Evolutionary conservation across 768 basidiomycete species (phyloP).

Genomic region (Suillus ampliporus): DNA sequence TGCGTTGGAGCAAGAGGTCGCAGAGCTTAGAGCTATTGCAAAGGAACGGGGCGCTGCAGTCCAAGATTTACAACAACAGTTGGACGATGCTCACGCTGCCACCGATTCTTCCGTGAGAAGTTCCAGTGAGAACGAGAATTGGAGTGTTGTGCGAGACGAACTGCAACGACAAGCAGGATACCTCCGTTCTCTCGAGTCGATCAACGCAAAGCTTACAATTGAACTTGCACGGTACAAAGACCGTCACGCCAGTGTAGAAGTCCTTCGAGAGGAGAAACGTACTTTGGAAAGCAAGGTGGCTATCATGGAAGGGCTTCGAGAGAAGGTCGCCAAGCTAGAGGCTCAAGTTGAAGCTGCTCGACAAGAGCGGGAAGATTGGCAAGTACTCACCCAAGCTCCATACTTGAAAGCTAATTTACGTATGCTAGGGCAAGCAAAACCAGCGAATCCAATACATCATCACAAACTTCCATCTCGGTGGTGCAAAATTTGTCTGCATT

Average conservation of each 20-base stretch:
- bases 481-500: conserved; percentile 63
- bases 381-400: conserved; percentile 18
- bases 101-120: conserved; percentile 36
- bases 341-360: conserved; percentile 68
- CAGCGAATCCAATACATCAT: conserved; percentile 40
- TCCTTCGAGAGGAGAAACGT: conserved; percentile 77
- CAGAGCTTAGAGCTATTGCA: conserved; percentile 46
- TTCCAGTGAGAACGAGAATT: conserved; percentile 56
- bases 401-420: conserved; percentile 11
- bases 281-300: conserved; percentile 59
- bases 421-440: conserved; percentile 44
- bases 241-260: conserved; percentile 64
- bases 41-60: conserved; percentile 48
- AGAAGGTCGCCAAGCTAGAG: conserved; percentile 60
- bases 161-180: conserved; percentile 69
- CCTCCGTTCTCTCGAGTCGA: conserved; percentile 60
- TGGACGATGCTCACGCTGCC: conserved; percentile 49
- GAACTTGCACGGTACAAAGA: conserved; percentile 62
- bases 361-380: conserved; percentile 65
- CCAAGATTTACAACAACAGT: conserved; percentile 50
- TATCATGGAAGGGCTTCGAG: conserved; percentile 58
- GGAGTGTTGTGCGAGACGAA: conserved; percentile 70
- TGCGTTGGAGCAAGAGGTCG: conserved; percentile 54
- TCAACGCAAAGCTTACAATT: conserved; percentile 57
- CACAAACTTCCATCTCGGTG: conserved; percentile 57